phyloP scores from a whole-genome alignment of 73 alveolate genomes.

The Tetrahymena malaccensis region DNA sequence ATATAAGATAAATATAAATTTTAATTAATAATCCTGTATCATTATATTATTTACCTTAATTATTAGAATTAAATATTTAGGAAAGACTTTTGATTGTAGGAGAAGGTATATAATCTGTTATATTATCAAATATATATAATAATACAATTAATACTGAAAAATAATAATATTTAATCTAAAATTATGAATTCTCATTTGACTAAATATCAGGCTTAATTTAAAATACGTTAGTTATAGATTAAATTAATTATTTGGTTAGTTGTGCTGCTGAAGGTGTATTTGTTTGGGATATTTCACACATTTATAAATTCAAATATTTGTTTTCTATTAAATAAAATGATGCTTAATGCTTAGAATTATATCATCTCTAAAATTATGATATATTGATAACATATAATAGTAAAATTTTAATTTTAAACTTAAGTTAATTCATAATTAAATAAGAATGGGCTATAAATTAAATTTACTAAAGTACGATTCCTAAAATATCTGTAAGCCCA shows the following conservation, averaged over 20 bases:
- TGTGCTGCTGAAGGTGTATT: background rate
- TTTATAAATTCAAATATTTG: background rate
- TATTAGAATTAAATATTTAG: background rate
- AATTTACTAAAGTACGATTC: too few relatives aligned
- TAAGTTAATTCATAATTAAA: background rate
- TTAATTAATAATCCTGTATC: background rate
- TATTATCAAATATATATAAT: background rate
- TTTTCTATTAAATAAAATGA: background rate
- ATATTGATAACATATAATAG: background rate
- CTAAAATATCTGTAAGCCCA: background rate
- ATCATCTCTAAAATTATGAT: background rate
- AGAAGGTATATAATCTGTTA: background rate
- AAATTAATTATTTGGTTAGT: background rate
- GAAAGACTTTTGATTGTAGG: background rate
- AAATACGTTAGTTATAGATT: background rate
- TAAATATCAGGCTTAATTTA: background rate
- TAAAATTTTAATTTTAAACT: background rate
- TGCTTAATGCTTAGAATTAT: background rate
- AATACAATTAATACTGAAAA: background rate
- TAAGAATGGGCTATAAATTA: background rate
- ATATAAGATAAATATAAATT: background rate
- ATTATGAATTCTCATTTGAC: background rate
- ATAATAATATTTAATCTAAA: background rate
- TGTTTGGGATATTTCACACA: background rate
- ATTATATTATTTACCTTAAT: background rate